A percentile compares a stretch with the other conserved stretches of the same genome.
phyloP scores from a whole-genome alignment of 768 basidiomycete genomes.

The Mycena maculata region DNA sequence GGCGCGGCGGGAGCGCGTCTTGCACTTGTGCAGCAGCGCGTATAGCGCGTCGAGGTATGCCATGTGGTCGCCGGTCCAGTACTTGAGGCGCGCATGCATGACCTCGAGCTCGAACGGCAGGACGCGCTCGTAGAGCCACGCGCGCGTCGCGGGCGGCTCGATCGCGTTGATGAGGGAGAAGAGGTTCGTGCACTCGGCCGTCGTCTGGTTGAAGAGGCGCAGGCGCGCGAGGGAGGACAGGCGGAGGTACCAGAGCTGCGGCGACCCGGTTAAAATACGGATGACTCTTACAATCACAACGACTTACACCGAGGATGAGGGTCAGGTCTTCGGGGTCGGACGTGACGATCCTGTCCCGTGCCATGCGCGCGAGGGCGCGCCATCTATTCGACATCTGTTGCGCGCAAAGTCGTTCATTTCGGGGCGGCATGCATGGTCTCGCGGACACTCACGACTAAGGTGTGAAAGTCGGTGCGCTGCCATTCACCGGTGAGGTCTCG shows the following conservation, averaged over 20 bases:
- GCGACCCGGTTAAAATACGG: neutral
- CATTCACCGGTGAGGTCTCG: conserved; percentile 84
- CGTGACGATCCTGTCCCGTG: conserved; percentile 79
- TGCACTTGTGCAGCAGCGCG: conserved; percentile 72
- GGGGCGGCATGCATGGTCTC: conserved; percentile 9
- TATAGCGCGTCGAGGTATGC: conserved; percentile 82
- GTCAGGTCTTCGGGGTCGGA: conserved; percentile 75
- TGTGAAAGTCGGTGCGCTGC: conserved; percentile 77
- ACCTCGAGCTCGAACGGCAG: conserved; percentile 74
- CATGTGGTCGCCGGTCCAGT: conserved; percentile 86
- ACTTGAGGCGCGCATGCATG: conserved; percentile 78
- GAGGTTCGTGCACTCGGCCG: conserved; percentile 85
- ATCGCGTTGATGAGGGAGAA: conserved; percentile 76
- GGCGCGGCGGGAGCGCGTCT: conserved; percentile 58
- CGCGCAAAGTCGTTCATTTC: conserved; percentile 24
- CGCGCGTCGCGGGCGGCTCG: conserved; percentile 62
- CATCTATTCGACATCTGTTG: conserved; percentile 88
- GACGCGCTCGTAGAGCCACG: conserved; percentile 69
- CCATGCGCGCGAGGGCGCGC: conserved; percentile 87
- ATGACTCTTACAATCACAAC: neutral
- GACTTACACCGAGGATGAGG: conserved; percentile 74
- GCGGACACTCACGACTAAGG: conserved; percentile 75
- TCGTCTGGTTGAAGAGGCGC: conserved; percentile 88
- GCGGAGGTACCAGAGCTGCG: conserved; percentile 86
- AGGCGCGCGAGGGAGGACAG: conserved; percentile 82